These are phyloP conservation scores for Solanum paucissectum DNA, from an alignment of 257 asterid species.

Conservation along the genomic window DNA sequence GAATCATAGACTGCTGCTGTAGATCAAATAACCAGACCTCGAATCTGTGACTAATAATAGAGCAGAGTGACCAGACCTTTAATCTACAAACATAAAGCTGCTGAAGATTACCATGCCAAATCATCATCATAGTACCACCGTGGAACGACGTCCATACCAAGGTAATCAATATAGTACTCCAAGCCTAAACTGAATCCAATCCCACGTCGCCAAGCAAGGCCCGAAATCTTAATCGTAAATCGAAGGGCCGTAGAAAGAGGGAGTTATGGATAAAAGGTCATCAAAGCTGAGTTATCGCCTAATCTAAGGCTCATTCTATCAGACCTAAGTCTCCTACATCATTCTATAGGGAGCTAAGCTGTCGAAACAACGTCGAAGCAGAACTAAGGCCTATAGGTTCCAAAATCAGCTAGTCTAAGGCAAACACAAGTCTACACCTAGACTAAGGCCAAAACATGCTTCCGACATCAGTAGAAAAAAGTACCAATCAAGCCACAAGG, in stretches of 20 bases:
- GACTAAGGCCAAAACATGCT: background rate
- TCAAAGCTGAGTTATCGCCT: background rate
- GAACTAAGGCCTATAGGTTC: background rate
- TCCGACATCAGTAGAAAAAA: background rate
- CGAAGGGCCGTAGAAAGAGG: background rate
- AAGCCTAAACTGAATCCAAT: background rate
- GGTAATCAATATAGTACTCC: background rate
- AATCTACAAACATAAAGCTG: background rate
- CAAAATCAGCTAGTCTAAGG: background rate
- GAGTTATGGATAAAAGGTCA: background rate
- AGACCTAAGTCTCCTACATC: background rate
- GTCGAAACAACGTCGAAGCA: background rate
- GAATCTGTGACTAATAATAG: background rate
- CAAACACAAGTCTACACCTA: background rate
- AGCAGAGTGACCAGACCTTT: background rate
- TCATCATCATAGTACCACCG: background rate
- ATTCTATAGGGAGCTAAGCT: background rate
- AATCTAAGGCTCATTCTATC: background rate
- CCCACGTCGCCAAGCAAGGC: background rate
- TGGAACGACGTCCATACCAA: background rate
- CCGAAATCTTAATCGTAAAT: background rate
- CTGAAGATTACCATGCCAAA: background rate
- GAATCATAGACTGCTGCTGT: background rate
- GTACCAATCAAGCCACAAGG: background rate
- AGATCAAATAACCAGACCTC: background rate